Evolutionary conservation across 257 asterid genomes (phyloP), one percentile per base, ranked within the genome.

Genomic region (Hygrophila difformis): DNA sequence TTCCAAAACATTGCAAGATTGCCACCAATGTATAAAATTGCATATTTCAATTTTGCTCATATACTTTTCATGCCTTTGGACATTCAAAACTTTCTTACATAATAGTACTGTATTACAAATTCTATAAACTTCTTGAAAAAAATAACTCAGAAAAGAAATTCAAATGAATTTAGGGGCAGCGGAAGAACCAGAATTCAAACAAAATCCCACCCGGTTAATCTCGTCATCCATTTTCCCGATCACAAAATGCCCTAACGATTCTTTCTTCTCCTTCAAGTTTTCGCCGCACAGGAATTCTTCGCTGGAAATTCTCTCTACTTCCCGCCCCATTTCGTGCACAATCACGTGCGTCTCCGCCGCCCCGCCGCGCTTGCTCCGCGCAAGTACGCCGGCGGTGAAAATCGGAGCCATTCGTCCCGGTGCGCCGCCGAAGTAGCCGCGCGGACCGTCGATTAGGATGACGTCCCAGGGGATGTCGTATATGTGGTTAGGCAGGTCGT

Each of bases 381-480:
- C 89, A 10, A 88, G 53, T 0, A 84, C 95, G 4, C 81, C 95
- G 51, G 95, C 89, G 12, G 93, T 81, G 66, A 35, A 88, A 0
- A 88, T 81, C 49, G 82, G 59, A 55, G 82, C 18, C 87, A 81
- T 81, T 35, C 95, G 53, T 31, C 97, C 95, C 47, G 94, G 95
- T 13, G 93, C 49, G 2, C 59, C 14, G 37, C 52, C 47, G 74
- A 47, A 8, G 50, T 55, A 76, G 35, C 97, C 97, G 1, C 67
- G 53, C n/a, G 97, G 97, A 0, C 93, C 94, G 34, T 88, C 95
- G 0, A 88, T 10, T 0, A 88, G 19, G 10, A 88, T 84, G 35
- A 78, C 65, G 44, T 87, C 95, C 95, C 97, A 87, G 1, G 84
- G 63, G 13, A 84, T 82, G 62, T 87, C 97, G 83, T 87, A 87